phyloP scores from a whole-genome alignment of 345 rosid genomes.

The Dipteronia dyeriana region DNA sequence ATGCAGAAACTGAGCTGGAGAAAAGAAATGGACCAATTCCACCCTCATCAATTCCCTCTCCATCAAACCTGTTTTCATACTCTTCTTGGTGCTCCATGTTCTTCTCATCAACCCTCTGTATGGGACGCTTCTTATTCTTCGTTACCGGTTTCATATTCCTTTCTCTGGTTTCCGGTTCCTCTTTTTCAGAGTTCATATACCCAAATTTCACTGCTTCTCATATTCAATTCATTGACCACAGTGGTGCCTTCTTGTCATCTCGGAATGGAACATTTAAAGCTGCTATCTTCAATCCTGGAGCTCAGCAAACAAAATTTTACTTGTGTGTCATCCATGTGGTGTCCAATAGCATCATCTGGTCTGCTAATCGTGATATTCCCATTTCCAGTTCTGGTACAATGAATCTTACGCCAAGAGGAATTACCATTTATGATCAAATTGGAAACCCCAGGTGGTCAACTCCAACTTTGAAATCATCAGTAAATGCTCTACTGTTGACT shows the following conservation, averaged over 20 bases:
- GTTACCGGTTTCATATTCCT: constrained; percentile 36
- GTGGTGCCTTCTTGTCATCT: constrained; percentile 67
- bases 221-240: constrained; percentile 44
- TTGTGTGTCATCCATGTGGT: constrained; percentile 63
- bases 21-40: constrained; percentile 33
- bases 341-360: constrained; percentile 70
- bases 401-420: constrained; percentile 58
- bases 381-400: constrained; percentile 61
- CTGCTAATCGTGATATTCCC: constrained; percentile 74
- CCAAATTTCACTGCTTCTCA: constrained; percentile 76
- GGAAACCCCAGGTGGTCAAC: constrained; percentile 66
- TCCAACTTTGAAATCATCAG: constrained; percentile 54
- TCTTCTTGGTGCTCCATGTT: constrained; percentile 15
- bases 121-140: constrained; percentile 47
- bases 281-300: constrained; percentile 54
- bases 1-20: constrained; percentile 19
- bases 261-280: constrained; percentile 60
- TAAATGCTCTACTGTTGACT: constrained; percentile 44
- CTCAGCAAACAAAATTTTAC: constrained; percentile 49
- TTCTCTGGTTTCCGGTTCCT: constrained; percentile 38
- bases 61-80: constrained; percentile 18
- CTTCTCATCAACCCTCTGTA: constrained; percentile 25
- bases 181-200: constrained; percentile 46
- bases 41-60: constrained; percentile 13
- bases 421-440: constrained; percentile 49